These are phyloP conservation scores for Conoideocrella luteorostrata DNA, from an alignment of 2,329 filamentous ascomycete species.

Conservation along the genomic window DNA sequence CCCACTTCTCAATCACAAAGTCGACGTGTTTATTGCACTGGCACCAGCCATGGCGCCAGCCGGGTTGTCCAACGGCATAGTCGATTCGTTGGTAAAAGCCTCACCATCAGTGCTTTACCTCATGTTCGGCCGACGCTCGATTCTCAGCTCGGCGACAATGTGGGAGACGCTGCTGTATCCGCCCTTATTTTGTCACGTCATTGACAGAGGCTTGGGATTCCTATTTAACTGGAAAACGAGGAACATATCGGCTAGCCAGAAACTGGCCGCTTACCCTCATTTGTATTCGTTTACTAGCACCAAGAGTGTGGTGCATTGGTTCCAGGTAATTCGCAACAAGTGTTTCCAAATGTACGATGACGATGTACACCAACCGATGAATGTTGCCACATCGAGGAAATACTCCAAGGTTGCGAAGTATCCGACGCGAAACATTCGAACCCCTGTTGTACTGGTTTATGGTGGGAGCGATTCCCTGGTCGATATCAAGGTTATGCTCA, in stretches of 20 bases:
- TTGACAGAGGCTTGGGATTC: constrained; percentile 74
- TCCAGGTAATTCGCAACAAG: constrained; percentile 95
- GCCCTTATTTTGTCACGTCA: constrained; percentile 81
- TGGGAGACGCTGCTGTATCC: constrained; percentile 96
- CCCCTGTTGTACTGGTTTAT: constrained; percentile 88
- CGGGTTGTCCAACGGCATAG: constrained; percentile 80
- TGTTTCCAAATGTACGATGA: constrained; percentile 99
- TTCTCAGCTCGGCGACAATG: constrained; percentile 89
- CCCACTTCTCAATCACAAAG: constrained; percentile 82
- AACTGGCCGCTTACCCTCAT: constrained; percentile 91
- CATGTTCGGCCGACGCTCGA: constrained; percentile 84
- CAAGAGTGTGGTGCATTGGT: constrained; percentile 98
- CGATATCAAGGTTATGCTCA: constrained; percentile 87
- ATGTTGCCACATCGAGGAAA: constrained; percentile 63
- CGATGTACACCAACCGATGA: constrained; percentile 73
- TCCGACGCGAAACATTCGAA: constrained; percentile 94
- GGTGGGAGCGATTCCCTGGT: constrained; percentile 91
- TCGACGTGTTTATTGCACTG: constrained; percentile 93
- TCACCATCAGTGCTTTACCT: constrained; percentile 90
- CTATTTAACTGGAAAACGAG: constrained; percentile 83
- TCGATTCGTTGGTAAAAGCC: constrained; percentile 87
- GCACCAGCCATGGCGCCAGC: constrained; percentile 96
- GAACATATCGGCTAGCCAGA: constrained; percentile 83
- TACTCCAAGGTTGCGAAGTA: constrained; percentile 97
- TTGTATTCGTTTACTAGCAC: constrained; percentile 95